Evolutionary conservation across 352 stramenopile genomes (phyloP).

Genomic region (Pythium coloratum): DNA sequence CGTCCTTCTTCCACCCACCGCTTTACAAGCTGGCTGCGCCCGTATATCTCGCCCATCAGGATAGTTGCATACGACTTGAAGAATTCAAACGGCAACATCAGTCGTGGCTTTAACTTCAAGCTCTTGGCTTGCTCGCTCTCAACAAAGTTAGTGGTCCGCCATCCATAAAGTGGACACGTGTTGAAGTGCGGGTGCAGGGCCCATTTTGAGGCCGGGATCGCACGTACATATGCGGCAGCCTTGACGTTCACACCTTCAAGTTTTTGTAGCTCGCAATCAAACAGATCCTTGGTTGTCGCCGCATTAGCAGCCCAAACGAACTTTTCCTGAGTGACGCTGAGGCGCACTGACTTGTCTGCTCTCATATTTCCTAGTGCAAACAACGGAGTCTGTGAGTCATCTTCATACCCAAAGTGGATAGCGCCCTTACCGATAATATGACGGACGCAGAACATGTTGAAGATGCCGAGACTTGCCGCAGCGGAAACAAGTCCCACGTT

Average conservation of each 20-base stretch:
- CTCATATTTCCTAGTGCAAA: constrained; percentile 27
- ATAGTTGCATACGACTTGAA: constrained; percentile 10
- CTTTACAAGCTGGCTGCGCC: too few species aligned
- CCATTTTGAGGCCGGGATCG: constrained; percentile 3
- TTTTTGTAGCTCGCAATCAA: not conserved
- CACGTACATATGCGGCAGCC: constrained; percentile 2
- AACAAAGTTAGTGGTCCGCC: constrained; percentile 25
- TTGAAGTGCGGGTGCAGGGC: constrained; percentile 17
- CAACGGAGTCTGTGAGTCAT: not conserved
- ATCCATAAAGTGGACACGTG: constrained; percentile 1
- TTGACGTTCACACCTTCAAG: constrained; percentile 11
- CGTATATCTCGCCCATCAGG: constrained; percentile 15
- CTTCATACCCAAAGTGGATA: not conserved
- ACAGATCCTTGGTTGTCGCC: constrained; percentile 6
- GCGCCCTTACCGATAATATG: constrained; percentile 18
- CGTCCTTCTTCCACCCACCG: too few species aligned
- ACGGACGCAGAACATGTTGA: constrained; percentile 21
- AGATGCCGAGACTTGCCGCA: constrained; percentile 5
- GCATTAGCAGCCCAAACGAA: constrained; percentile 24
- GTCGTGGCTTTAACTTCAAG: constrained; percentile 20
- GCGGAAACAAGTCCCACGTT: constrained; percentile 16
- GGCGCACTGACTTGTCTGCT: constrained; percentile 17
- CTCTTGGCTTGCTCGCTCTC: constrained; percentile 21
- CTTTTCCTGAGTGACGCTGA: constrained; percentile 20
- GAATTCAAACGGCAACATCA: constrained; percentile 13